A percentile compares a stretch with the other conserved stretches of the same genome.
Evolutionary conservation across 495 filamentous ascomycete genomes (phyloP).

Genomic region (Penicillium waksmanii): DNA sequence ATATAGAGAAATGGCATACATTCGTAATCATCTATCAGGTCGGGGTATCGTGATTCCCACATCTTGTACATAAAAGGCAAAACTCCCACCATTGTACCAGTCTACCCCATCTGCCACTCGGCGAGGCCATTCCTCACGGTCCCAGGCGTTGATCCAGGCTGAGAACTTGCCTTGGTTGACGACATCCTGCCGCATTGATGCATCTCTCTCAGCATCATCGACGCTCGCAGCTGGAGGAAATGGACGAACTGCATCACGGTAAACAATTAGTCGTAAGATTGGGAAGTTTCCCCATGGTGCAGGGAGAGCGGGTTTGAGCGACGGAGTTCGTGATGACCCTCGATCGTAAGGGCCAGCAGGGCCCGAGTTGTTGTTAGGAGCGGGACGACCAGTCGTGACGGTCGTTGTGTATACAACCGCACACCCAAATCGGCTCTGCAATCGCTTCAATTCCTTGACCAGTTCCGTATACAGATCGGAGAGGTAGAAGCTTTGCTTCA

Average conservation of each 20-base stretch:
- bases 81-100: slow-evolving; percentile 34
- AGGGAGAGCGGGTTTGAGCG: slow-evolving; percentile 47
- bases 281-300: slow-evolving; percentile 52
- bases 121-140: slow-evolving; percentile 47
- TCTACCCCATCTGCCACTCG: slow-evolving; percentile 38
- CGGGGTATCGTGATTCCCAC: slow-evolving; percentile 25
- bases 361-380: slow-evolving; percentile 40
- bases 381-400: slow-evolving; percentile 31
- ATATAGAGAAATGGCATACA: not conserved
- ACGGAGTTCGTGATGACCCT: slow-evolving; percentile 35
- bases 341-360: slow-evolving; percentile 39
- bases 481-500: slow-evolving; percentile 38
- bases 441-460: slow-evolving; percentile 35
- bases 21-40: no score
- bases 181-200: slow-evolving; percentile 44
- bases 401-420: slow-evolving; percentile 44
- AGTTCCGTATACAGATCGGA: slow-evolving; percentile 41
- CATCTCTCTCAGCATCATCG: slow-evolving; percentile 58
- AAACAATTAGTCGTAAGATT: slow-evolving; percentile 49
- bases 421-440: slow-evolving; percentile 45
- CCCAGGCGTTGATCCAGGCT: slow-evolving; percentile 52
- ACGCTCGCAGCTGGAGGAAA: slow-evolving; percentile 60
- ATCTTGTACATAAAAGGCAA: slow-evolving; percentile 32
- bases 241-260: slow-evolving; percentile 45
- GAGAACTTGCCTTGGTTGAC: slow-evolving; percentile 46